A percentile compares a stretch with the other conserved stretches of the same genome.
phyloP scores from a whole-genome alignment of 148 eudicot species.

The Chenopodium formosanum region DNA sequence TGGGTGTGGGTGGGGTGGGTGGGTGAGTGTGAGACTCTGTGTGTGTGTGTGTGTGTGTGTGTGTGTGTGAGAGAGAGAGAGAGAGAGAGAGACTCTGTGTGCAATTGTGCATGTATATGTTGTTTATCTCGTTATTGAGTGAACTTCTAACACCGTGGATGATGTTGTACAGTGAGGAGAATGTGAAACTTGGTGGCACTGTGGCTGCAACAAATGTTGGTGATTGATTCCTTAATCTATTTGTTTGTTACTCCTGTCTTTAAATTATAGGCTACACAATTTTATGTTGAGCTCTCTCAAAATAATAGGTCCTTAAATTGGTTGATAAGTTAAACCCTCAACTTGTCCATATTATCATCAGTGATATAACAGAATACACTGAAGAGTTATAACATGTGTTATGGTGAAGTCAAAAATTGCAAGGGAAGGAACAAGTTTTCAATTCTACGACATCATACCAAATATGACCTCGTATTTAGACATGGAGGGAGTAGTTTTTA shows the following conservation, averaged over 20 bases:
- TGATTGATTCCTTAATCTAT: conserved; percentile 21
- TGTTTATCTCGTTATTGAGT: not conserved
- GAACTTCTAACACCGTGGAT: conserved; percentile 24
- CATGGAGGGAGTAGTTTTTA: not conserved
- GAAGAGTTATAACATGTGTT: not conserved
- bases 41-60: not conserved
- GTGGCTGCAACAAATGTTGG: conserved; percentile 51
- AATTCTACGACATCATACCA: not conserved
- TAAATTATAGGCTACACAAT: not conserved
- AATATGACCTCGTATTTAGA: not conserved
- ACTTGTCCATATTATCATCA: not conserved
- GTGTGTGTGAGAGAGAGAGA: not conserved
- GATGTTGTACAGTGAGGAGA: conserved; percentile 42
- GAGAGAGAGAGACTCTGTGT: too few species aligned
- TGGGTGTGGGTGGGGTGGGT: too few species aligned
- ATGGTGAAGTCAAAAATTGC: not conserved
- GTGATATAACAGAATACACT: not conserved
- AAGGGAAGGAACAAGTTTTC: not conserved
- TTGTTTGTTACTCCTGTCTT: not conserved
- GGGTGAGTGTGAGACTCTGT: too few species aligned
- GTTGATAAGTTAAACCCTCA: not conserved
- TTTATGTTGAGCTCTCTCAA: not conserved
- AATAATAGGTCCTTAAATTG: not conserved
- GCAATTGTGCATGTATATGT: not conserved
- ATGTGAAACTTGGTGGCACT: conserved; percentile 34